phyloP scores from a whole-genome alignment of 352 stramenopile species.

The Halophytophthora batemanensis region DNA sequence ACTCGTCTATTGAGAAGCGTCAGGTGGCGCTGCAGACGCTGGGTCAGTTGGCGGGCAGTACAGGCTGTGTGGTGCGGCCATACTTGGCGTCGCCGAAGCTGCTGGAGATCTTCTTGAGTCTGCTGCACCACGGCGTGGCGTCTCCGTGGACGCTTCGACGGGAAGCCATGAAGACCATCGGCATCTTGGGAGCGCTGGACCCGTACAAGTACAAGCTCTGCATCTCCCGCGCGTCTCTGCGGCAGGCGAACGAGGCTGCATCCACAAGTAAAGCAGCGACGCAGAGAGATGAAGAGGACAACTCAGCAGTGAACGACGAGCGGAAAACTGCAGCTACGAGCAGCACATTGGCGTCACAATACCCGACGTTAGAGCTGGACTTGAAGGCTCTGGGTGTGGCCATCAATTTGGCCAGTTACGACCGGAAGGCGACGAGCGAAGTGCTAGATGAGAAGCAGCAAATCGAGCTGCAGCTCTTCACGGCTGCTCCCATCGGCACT shows the following conservation, averaged over 20 bases:
- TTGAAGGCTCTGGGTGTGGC: constrained; percentile 55
- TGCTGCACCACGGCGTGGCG: constrained; percentile 90
- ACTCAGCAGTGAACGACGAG: constrained; percentile 12
- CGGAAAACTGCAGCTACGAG: no score
- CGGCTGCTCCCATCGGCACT: constrained; percentile 82
- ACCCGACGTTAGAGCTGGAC: constrained; percentile 53
- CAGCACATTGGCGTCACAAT: constrained; percentile 24
- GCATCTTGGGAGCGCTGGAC: constrained; percentile 94
- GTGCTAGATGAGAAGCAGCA: constrained; percentile 85
- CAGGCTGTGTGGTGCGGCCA: constrained; percentile 91
- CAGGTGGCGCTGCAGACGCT: constrained; percentile 95
- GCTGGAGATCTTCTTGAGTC: constrained; percentile 91
- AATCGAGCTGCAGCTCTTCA: constrained; percentile 85
- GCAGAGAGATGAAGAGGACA: constrained; percentile 13
- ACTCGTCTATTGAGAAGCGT: constrained; percentile 94
- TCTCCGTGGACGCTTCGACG: constrained; percentile 91
- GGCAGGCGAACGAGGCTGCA: constrained; percentile 64
- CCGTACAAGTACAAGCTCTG: constrained; percentile 94
- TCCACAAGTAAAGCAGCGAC: constrained; percentile 23
- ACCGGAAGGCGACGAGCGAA: constrained; percentile 46
- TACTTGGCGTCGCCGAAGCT: constrained; percentile 97
- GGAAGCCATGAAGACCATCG: constrained; percentile 96
- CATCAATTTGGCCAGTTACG: constrained; percentile 55
- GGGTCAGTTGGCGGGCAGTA: constrained; percentile 92
- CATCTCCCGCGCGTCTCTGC: constrained; percentile 60